A percentile compares a stretch with the other conserved stretches of the same genome.
phyloP scores from a whole-genome alignment of 495 filamentous ascomycete species.

The Sporormia fimetaria region DNA sequence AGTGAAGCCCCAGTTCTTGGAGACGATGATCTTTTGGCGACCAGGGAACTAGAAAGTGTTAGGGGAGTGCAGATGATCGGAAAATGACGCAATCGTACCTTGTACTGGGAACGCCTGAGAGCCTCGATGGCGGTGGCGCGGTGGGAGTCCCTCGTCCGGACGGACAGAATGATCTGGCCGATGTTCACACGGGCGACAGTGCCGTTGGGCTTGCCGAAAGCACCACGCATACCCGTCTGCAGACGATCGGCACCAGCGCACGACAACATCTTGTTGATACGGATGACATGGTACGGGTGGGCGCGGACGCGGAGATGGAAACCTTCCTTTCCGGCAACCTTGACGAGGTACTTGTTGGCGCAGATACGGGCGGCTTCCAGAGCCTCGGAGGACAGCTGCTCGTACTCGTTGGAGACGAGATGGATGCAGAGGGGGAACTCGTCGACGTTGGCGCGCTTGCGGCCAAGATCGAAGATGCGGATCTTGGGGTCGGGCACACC shows the following conservation, averaged over 20 bases:
- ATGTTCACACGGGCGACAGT: constrained; percentile 98
- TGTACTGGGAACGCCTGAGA: constrained; percentile 97
- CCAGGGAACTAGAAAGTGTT: constrained; percentile 63
- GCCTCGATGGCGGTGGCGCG: constrained; percentile 91
- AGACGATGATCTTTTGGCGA: constrained; percentile 99
- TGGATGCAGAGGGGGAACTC: constrained; percentile 93
- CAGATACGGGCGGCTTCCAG: constrained; percentile 98
- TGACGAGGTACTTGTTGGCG: constrained; percentile 63
- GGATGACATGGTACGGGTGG: constrained; percentile 98
- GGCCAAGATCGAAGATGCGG: constrained; percentile 97
- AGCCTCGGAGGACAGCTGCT: constrained; percentile 97
- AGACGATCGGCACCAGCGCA: constrained; percentile 99
- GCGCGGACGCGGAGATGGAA: constrained; percentile 98
- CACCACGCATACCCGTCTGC: constrained; percentile 99
- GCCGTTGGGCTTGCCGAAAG: constrained; percentile 98
- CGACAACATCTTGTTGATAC: constrained; percentile 99
- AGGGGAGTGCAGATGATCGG: not conserved
- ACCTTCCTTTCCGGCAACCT: constrained; percentile 93
- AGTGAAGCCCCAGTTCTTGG: constrained; percentile 99
- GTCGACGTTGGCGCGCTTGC: constrained; percentile 95
- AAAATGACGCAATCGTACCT: constrained; percentile 34
- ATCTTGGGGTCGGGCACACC: constrained; percentile 99
- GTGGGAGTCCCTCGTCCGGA: constrained; percentile 90
- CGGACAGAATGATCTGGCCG: constrained; percentile 91
- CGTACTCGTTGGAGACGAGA: constrained; percentile 98